Percentiles rank a stretch among this genome's conserved stretches.
These are phyloP conservation scores for Populus deltoides DNA, from an alignment of 345 rosid genomes.

Conservation along the genomic window DNA sequence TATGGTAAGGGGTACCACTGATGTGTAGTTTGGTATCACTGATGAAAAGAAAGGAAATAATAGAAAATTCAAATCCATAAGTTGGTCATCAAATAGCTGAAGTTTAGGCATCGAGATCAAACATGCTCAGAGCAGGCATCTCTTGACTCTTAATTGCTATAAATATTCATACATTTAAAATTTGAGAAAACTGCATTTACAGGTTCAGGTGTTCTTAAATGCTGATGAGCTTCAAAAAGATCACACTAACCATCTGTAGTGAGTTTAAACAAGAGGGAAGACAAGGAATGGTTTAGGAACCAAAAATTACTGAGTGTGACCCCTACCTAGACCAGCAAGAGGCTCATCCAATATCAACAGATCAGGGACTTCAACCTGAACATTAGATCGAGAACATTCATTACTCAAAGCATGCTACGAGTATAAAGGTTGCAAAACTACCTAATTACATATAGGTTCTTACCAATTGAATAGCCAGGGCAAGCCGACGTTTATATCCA, in stretches of 20 bases:
- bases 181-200: background rate
- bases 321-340: slow-evolving; percentile 93
- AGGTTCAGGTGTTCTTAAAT: background rate
- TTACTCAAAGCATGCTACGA: background rate
- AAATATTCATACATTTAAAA: background rate
- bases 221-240: background rate
- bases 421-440: background rate
- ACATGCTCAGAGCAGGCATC: background rate
- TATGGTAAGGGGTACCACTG: background rate
- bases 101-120: background rate
- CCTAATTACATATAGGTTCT: slow-evolving; percentile 18
- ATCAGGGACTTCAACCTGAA: slow-evolving; percentile 82
- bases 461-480: slow-evolving; percentile 87
- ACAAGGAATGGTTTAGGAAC: background rate
- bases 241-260: background rate
- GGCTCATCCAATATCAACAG: slow-evolving; percentile 87
- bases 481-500: slow-evolving; percentile 91
- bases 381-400: slow-evolving; percentile 13
- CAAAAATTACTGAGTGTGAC: slow-evolving; percentile 17
- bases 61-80: background rate
- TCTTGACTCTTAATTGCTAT: background rate
- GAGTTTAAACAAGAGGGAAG: background rate
- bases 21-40: background rate
- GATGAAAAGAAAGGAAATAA: background rate
- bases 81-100: background rate